Percentiles rank a stretch among this genome's conserved stretches.
These are phyloP conservation scores for Saksenaea oblongispora DNA, from an alignment of 371 early-diverging fungal species.

Conservation along the genomic window DNA sequence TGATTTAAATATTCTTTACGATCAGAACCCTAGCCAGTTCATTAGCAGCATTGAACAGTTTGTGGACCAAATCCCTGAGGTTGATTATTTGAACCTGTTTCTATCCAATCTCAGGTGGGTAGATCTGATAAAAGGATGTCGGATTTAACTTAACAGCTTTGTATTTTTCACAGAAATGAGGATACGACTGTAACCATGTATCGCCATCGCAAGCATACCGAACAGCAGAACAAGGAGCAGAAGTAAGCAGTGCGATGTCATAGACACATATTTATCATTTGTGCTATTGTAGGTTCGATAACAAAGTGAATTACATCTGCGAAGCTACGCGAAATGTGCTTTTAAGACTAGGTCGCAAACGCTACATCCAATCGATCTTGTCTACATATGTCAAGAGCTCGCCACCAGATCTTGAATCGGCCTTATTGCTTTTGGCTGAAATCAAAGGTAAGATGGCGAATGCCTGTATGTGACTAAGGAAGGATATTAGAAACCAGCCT, in stretches of 20 bases:
- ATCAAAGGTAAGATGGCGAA: constrained; percentile 45
- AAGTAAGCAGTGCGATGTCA: not conserved
- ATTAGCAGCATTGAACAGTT: constrained; percentile 66
- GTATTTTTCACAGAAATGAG: constrained; percentile 45
- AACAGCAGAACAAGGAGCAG: constrained; percentile 14
- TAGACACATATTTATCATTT: not conserved
- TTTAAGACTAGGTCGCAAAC: constrained; percentile 53
- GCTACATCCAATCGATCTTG: constrained; percentile 80
- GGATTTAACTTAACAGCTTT: not conserved
- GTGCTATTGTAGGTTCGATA: constrained; percentile 20
- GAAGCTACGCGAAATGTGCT: constrained; percentile 69
- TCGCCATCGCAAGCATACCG: constrained; percentile 27
- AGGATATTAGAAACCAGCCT: constrained; percentile 41
- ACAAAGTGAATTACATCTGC: constrained; percentile 85
- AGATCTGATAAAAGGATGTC: not conserved
- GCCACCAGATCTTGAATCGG: constrained; percentile 87
- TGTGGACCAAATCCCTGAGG: constrained; percentile 77
- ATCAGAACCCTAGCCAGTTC: constrained; percentile 74
- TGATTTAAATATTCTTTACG: constrained; percentile 88
- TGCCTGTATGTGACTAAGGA: constrained; percentile 13
- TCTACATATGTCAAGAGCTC: constrained; percentile 84
- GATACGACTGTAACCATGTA: constrained; percentile 75
- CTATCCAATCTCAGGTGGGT: constrained; percentile 74
- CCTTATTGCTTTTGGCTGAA: constrained; percentile 66
- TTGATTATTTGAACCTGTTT: constrained; percentile 91